Conservation (phyloP, 1,284 basidiomycete species). For the Naganishia sp. region DNA sequence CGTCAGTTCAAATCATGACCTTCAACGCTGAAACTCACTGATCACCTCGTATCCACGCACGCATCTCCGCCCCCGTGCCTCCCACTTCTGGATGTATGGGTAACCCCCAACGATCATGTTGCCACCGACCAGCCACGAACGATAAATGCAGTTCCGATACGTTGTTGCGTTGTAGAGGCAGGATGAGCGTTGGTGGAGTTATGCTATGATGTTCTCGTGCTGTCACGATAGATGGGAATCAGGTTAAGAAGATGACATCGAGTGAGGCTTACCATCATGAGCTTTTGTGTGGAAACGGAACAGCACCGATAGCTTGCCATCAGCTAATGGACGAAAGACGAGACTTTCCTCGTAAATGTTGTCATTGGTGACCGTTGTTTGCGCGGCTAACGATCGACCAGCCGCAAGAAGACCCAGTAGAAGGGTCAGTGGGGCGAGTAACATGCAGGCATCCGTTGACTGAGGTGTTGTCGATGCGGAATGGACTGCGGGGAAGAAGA, state of each 20-base stretch:
- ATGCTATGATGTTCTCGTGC: constrained; percentile 65
- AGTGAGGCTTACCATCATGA: constrained; percentile 23
- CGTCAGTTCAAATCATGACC: not conserved
- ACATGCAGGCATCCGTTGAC: constrained; percentile 11
- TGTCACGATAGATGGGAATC: constrained; percentile 16
- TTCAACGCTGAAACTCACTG: constrained; percentile 56
- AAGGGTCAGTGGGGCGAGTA: not conserved
- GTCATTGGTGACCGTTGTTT: not conserved
- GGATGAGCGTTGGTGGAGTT: constrained; percentile 80
- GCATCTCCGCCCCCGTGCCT: constrained; percentile 82
- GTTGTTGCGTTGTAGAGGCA: constrained; percentile 78
- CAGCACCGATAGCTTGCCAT: constrained; percentile 79
- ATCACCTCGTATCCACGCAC: constrained; percentile 79
- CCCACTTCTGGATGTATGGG: constrained; percentile 66
- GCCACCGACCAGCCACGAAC: constrained; percentile 87
- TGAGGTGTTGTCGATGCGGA: not conserved
- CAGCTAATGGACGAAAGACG: constrained; percentile 67
- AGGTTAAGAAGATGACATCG: not conserved
- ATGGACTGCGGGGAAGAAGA: too few relatives aligned
- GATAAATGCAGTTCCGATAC: constrained; percentile 83
- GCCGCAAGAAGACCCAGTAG: constrained; percentile 4
- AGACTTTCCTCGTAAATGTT: constrained; percentile 24
- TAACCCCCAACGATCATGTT: constrained; percentile 79
- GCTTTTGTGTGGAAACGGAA: constrained; percentile 78
- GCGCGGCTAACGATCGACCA: not conserved